Percentiles rank a stretch among this genome's conserved stretches.
phyloP scores from a whole-genome alignment of 2,329 filamentous ascomycete species.

The Sclerotinia borealis region DNA sequence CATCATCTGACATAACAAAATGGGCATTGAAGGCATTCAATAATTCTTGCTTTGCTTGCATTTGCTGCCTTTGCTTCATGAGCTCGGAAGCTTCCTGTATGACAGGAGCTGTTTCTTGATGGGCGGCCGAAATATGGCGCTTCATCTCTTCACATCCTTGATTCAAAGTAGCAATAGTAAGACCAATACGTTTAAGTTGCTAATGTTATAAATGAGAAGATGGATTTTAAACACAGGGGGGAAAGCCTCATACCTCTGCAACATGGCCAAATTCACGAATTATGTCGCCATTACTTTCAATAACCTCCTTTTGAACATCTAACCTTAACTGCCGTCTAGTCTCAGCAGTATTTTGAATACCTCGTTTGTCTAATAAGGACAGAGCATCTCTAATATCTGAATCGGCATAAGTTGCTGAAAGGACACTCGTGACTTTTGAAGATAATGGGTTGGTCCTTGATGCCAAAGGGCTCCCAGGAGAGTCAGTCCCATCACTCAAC shows the following conservation, averaged over 20 bases:
- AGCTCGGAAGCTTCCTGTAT: slow-evolving; percentile 72
- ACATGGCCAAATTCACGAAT: slow-evolving; percentile 84
- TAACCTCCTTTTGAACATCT: slow-evolving; percentile 84
- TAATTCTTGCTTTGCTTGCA: slow-evolving; percentile 74
- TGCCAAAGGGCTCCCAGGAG: slow-evolving; percentile 26
- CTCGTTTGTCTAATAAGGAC: slow-evolving; percentile 66
- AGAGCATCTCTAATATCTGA: slow-evolving; percentile 84
- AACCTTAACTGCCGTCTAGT: slow-evolving; percentile 73
- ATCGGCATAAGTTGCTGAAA: slow-evolving; percentile 90
- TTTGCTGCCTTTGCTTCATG: slow-evolving; percentile 63
- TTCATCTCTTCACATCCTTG: slow-evolving; percentile 76
- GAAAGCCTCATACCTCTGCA: slow-evolving; percentile 59
- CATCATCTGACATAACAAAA: slow-evolving; percentile 79
- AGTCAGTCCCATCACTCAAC: slow-evolving; percentile 21
- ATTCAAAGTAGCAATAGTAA: slow-evolving; percentile 72
- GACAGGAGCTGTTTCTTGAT: slow-evolving; percentile 65
- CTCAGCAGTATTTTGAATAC: slow-evolving; percentile 67
- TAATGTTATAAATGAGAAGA: slow-evolving; percentile 37
- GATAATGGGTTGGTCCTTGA: slow-evolving; percentile 57
- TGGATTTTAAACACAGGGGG: not conserved
- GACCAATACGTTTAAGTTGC: slow-evolving; percentile 82
- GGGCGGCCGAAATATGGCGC: slow-evolving; percentile 67
- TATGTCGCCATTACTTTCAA: slow-evolving; percentile 85
- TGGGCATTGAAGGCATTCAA: slow-evolving; percentile 72
- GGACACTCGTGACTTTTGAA: slow-evolving; percentile 74